Evolutionary conservation across 2,329 filamentous ascomycete species (phyloP).

Genomic region (Endothia cerciana): DNA sequence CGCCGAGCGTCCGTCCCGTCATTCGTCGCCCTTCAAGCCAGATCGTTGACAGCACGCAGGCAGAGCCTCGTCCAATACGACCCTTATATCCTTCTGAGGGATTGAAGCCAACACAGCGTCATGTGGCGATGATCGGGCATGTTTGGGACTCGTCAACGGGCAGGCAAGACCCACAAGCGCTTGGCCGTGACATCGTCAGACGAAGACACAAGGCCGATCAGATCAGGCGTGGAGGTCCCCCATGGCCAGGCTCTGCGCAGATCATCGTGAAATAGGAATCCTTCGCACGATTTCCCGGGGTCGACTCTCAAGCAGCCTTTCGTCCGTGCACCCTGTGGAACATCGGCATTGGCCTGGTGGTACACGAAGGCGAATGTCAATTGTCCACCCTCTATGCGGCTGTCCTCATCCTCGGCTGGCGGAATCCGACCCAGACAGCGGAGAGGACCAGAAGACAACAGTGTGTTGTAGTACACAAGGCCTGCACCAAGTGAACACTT

Average conservation of each 20-base stretch:
- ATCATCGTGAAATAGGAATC: constrained; percentile 1
- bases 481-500: neutral
- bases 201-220: constrained; percentile 12
- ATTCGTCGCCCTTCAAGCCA: constrained; percentile 7
- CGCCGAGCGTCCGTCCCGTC: constrained; percentile 9
- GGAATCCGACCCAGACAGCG: neutral
- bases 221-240: constrained; percentile 4
- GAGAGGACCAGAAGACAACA: neutral
- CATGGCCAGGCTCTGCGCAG: constrained; percentile 15
- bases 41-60: constrained; percentile 17
- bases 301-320: constrained; percentile 6
- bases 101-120: constrained; percentile 6
- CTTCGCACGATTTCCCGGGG: constrained; percentile 16
- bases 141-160: constrained; percentile 7
- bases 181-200: constrained; percentile 5
- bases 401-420: constrained; percentile 3
- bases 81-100: constrained; percentile 9
- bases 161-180: constrained; percentile 15
- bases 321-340: constrained; percentile 11
- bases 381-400: constrained; percentile 18
- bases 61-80: constrained; percentile 20
- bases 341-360: constrained; percentile 15
- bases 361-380: constrained; percentile 16
- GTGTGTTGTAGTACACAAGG: neutral
- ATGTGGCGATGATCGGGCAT: constrained; percentile 9